These are phyloP conservation scores for Aphanomyces cochlioides DNA, from an alignment of 352 stramenopile species.

Conservation along the genomic window DNA sequence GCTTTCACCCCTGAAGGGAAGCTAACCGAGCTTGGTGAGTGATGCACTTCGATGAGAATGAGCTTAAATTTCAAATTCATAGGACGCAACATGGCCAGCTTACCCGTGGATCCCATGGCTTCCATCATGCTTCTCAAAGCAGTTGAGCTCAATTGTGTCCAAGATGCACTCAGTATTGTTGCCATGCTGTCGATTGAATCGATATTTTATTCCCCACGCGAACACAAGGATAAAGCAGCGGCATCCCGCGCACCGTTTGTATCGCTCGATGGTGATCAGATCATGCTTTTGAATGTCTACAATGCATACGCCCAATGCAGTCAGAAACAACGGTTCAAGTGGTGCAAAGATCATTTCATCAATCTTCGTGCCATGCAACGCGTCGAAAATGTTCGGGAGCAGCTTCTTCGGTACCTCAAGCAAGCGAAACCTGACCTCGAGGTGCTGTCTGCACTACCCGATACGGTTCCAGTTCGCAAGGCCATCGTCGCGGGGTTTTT, in stretches of 20 bases:
- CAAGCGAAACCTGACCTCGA: conserved; percentile 43
- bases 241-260: conserved; percentile 75
- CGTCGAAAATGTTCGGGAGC: conserved; percentile 75
- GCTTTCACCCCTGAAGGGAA: conserved; percentile 60
- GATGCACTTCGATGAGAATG: neutral
- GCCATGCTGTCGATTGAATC: conserved; percentile 88
- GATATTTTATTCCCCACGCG: conserved; percentile 82
- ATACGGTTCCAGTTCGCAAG: conserved; percentile 81
- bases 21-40: conserved; percentile 55
- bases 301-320: conserved; percentile 69
- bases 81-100: conserved; percentile 70
- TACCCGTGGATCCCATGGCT: conserved; percentile 87
- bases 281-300: conserved; percentile 81
- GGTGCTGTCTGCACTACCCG: conserved; percentile 59
- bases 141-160: conserved; percentile 66
- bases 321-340: conserved; percentile 79
- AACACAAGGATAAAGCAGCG: conserved; percentile 80
- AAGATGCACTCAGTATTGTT: conserved; percentile 82
- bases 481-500: conserved; percentile 87
- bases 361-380: conserved; percentile 78
- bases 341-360: conserved; percentile 84
- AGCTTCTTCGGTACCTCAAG: conserved; percentile 70
- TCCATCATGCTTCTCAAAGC: conserved; percentile 84
- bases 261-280: conserved; percentile 79
- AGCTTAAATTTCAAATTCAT: neutral